These are phyloP conservation scores for Picea engelmannii DNA, from an alignment of 83 land plant species.

Conservation along the genomic window DNA sequence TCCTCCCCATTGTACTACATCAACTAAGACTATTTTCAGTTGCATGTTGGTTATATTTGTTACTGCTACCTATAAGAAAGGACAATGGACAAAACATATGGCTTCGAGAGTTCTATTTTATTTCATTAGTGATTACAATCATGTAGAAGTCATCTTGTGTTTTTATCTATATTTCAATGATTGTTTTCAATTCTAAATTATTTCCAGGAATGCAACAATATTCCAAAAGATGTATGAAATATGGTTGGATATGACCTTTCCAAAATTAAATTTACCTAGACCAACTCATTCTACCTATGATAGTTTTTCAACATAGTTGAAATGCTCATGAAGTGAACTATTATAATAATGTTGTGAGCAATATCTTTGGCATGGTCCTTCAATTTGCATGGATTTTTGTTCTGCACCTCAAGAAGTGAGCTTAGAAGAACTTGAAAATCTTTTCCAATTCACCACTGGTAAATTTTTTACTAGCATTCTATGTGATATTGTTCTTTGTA, in stretches of 20 bases:
- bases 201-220: not conserved
- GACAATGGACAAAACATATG: not conserved
- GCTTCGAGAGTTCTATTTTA: not conserved
- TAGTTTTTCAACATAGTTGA: not conserved
- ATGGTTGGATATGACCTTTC: not conserved
- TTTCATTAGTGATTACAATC: not conserved
- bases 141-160: not conserved
- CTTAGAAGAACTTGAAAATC: slow-evolving; percentile 39
- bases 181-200: not conserved
- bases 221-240: not conserved
- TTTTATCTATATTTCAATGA: not conserved
- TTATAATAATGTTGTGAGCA: not conserved
- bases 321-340: not conserved
- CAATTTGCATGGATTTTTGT: slow-evolving; percentile 47
- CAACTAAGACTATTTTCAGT: not conserved
- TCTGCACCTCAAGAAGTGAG: slow-evolving; percentile 49
- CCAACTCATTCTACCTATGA: not conserved
- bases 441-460: slow-evolving; percentile 25
- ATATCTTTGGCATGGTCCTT: not conserved
- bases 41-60: not conserved
- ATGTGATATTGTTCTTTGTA: not conserved
- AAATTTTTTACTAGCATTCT: not conserved
- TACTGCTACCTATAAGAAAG: not conserved
- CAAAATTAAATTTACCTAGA: not conserved
- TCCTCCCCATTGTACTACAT: not conserved